A percentile compares a stretch with the other conserved stretches of the same genome.
phyloP scores from a whole-genome alignment of 306 rosid genomes.

The Echinosophora koreensis region DNA sequence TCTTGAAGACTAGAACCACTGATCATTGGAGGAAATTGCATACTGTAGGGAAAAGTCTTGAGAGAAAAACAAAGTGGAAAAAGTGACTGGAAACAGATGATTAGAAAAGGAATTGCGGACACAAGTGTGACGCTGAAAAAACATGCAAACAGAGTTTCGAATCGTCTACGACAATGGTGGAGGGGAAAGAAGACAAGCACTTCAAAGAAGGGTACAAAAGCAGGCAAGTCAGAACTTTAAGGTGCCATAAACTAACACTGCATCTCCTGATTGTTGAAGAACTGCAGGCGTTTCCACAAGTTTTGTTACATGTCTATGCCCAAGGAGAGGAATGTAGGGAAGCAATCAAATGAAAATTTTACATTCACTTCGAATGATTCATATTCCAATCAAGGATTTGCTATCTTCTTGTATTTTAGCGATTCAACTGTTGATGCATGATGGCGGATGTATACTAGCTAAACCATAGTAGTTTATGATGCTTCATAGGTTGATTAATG shows the following conservation, averaged over 20 bases:
- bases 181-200: slow-evolving; percentile 54
- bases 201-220: slow-evolving; percentile 62
- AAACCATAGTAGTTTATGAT: slow-evolving; percentile 7
- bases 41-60: slow-evolving; percentile 73
- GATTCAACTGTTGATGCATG: slow-evolving; percentile 36
- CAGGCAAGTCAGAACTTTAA: slow-evolving; percentile 78
- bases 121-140: slow-evolving; percentile 63
- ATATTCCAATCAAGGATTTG: slow-evolving; percentile 34
- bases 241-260: slow-evolving; percentile 4
- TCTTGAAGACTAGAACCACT: neutral
- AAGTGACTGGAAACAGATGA: slow-evolving; percentile 68
- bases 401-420: slow-evolving; percentile 36
- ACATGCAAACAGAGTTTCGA: slow-evolving; percentile 73
- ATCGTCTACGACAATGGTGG: slow-evolving; percentile 70
- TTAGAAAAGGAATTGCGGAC: slow-evolving; percentile 59
- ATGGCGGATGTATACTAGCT: slow-evolving; percentile 8
- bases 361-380: slow-evolving; percentile 38
- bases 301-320: slow-evolving; percentile 26
- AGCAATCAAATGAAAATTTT: slow-evolving; percentile 38
- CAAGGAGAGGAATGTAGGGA: slow-evolving; percentile 30
- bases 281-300: slow-evolving; percentile 27
- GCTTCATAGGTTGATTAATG: neutral
- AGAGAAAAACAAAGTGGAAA: slow-evolving; percentile 64
- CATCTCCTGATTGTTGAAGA: slow-evolving; percentile 33
- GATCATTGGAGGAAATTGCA: neutral